Conservation (phyloP, 345 rosid species). For the Hibiscus tridactylites region DNA sequence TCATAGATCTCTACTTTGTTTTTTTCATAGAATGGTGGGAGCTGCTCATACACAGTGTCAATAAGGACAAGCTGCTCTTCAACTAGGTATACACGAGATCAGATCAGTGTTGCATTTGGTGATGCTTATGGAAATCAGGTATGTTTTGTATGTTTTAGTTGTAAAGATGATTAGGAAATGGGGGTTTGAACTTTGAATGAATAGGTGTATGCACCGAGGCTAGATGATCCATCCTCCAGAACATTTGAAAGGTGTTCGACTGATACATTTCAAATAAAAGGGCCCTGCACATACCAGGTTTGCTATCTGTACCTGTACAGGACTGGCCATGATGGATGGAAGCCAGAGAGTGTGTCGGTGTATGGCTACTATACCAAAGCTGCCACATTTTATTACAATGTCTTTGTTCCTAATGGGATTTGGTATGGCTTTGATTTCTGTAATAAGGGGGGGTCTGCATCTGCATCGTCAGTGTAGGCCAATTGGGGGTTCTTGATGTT, state of each 20-base stretch:
- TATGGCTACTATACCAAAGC: conserved; percentile 31
- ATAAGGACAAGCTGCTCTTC: conserved; percentile 66
- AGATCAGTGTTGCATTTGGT: conserved; percentile 61
- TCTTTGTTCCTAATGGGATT: conserved; percentile 34
- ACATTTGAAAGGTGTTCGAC: conserved; percentile 61
- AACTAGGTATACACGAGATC: conserved; percentile 51
- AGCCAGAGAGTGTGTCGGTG: conserved; percentile 46
- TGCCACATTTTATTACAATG: conserved; percentile 39
- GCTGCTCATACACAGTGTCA: conserved; percentile 44
- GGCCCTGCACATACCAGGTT: conserved; percentile 52
- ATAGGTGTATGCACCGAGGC: conserved; percentile 52
- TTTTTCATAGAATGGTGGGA: conserved; percentile 19
- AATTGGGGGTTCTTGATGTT: not conserved
- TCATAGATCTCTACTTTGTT: not conserved
- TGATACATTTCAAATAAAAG: conserved; percentile 51
- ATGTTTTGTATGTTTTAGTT: conserved; percentile 12
- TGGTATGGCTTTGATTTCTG: conserved; percentile 67
- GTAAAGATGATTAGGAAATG: no score
- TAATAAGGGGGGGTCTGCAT: conserved; percentile 1
- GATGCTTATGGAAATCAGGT: conserved; percentile 66
- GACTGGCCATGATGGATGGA: conserved; percentile 62
- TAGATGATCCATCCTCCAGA: conserved; percentile 45
- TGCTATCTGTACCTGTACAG: conserved; percentile 54
- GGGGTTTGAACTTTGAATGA: not conserved
- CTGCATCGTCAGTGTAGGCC: not conserved